These are phyloP conservation scores for Aspergillus coremiiformis DNA, from an alignment of 495 filamentous ascomycete species.

Conservation along the genomic window DNA sequence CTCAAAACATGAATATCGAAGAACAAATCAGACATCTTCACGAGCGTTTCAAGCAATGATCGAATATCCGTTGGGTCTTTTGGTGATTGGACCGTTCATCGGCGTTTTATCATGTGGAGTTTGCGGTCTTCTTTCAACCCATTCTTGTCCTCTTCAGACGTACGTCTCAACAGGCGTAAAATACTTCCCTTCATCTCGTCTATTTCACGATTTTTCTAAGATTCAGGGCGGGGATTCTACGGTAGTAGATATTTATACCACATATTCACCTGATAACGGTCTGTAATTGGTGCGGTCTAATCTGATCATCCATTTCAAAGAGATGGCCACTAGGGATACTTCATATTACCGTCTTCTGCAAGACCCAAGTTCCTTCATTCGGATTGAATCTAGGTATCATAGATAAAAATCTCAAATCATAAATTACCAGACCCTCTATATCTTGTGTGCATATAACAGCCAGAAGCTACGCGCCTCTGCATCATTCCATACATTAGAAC, in stretches of 20 bases:
- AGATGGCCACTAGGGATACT: no score
- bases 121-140: not conserved
- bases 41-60: slow-evolving; percentile 20
- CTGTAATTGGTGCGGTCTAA: no score
- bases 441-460: not conserved
- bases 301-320: no score
- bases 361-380: no score
- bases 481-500: slow-evolving; percentile 4
- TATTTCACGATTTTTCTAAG: not conserved
- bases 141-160: not conserved
- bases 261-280: not conserved
- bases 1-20: slow-evolving; percentile 40
- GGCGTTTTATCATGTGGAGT: slow-evolving; percentile 12
- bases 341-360: no score
- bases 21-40: slow-evolving; percentile 46
- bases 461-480: not conserved
- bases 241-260: not conserved
- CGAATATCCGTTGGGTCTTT: not conserved
- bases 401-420: not conserved
- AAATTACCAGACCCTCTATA: slow-evolving; percentile 3
- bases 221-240: not conserved
- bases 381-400: not conserved
- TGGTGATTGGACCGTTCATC: slow-evolving; percentile 2
- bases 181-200: slow-evolving; percentile 1
- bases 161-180: slow-evolving; percentile 12